Conservation (phyloP, 1,284 basidiomycete genomes). For the Polyporus tsugae region DNA sequence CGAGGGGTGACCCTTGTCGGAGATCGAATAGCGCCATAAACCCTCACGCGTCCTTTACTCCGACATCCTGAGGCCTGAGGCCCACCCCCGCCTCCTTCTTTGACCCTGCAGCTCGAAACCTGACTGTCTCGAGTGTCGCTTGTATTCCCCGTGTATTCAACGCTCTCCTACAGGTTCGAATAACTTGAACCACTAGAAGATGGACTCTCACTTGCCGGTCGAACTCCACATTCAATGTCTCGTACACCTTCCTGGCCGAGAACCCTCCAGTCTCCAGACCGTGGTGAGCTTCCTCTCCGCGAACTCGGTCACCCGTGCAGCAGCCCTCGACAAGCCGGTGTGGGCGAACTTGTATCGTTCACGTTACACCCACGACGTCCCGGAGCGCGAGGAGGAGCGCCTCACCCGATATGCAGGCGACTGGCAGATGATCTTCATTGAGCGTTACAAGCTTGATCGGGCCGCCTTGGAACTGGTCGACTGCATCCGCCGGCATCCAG, state of each 20-base stretch:
- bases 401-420: constrained; percentile 43
- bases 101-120: neutral
- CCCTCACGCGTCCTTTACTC: neutral
- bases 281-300: constrained; percentile 41
- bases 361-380: constrained; percentile 54
- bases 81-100: neutral
- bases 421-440: constrained; percentile 56
- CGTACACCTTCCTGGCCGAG: constrained; percentile 38
- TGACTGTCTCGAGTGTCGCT: neutral
- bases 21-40: constrained; percentile 5
- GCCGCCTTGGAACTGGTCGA: constrained; percentile 51
- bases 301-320: constrained; percentile 41
- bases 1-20: neutral
- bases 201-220: constrained; percentile 30
- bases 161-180: neutral
- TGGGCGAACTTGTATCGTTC: constrained; percentile 61
- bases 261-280: constrained; percentile 35
- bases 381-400: constrained; percentile 47
- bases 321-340: constrained; percentile 41
- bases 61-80: neutral
- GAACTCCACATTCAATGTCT: constrained; percentile 42
- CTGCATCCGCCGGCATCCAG: constrained; percentile 45
- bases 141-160: neutral
- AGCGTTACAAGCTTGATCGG: constrained; percentile 53
- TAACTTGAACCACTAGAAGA: neutral